phyloP scores from a whole-genome alignment of 1,139 yeast genomes.

The Debaryomyces psychrophilus region DNA sequence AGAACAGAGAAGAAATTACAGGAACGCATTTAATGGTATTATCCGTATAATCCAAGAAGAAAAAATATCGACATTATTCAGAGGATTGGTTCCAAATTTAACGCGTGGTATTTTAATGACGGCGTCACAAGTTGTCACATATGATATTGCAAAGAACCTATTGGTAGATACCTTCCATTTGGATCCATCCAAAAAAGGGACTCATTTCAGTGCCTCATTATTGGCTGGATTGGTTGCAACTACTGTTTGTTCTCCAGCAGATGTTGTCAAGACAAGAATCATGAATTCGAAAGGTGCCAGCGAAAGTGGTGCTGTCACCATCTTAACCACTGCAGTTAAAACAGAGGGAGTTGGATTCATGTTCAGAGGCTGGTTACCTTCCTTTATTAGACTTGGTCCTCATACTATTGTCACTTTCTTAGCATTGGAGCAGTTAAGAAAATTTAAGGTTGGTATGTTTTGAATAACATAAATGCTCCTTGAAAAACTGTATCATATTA shows the following conservation, averaged over 20 bases:
- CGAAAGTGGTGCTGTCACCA: constrained; percentile 51
- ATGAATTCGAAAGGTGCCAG: constrained; percentile 68
- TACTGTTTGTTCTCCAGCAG: constrained; percentile 90
- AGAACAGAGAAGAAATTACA: constrained; percentile 71
- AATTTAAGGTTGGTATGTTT: constrained; percentile 54
- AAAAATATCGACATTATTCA: constrained; percentile 59
- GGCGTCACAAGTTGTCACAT: constrained; percentile 87
- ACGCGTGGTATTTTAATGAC: constrained; percentile 87
- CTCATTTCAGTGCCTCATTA: constrained; percentile 59
- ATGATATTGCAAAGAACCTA: constrained; percentile 70
- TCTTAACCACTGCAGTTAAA: constrained; percentile 59
- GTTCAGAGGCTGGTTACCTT: constrained; percentile 91
- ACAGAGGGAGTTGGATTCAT: constrained; percentile 75
- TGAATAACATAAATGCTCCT: not conserved
- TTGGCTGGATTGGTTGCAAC: constrained; percentile 19
- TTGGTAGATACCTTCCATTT: constrained; percentile 54
- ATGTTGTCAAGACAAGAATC: constrained; percentile 84
- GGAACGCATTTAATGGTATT: constrained; percentile 79
- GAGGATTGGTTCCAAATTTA: constrained; percentile 79
- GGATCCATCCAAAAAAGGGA: constrained; percentile 64
- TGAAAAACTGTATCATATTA: constrained; percentile 4
- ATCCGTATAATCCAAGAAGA: constrained; percentile 63
- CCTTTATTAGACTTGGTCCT: constrained; percentile 85
- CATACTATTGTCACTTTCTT: constrained; percentile 86
- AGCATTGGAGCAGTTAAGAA: constrained; percentile 76